Base-by-base conservation (phyloP, 257 asterid species). In the Lycium ferocissimum region DNA sequence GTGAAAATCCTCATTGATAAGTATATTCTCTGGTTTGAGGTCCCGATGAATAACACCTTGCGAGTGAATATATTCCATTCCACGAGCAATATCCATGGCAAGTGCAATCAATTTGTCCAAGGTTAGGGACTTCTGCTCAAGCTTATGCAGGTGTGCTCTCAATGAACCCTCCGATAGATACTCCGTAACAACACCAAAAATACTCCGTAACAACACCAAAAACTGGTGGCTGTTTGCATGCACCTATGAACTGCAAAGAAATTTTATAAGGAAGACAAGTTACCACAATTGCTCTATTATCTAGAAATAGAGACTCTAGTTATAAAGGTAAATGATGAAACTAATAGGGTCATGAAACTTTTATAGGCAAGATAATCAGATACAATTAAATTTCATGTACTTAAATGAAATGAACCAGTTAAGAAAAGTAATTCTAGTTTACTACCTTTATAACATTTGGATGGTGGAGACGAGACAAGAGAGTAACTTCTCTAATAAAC, bases 1-100 rank as follows among this genome's bases (percentile, higher is more conserved):
- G 79, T 84, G 93, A 69, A 91, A 90, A 86, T 93, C 92, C 54
- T 92, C 86, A 7, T 91, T 83, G 33, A 93, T 90, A 79, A 94
- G 92, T 76, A 94, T 85, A 83, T 94, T 94, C 53, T 94, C 95
- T 0, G 98, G 94, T 84, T 94, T 94, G 45, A 94, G 91, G 86
- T 94, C 98, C 85, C 95, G 87, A 58, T 94, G 98, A 66, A 94
- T 93, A 47, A 93, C 59, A 45, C 93, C 93, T 47, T 88, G 93
- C 1, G 97, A 91, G 81, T 93, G 97, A 61, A 93, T 85, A 67
- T 89, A 93, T 67, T 92, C 94, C 96, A 93, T 90, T 54, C 91
- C 97, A 72, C 90, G 87, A 35, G 97, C 92, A 78, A 93, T 88
- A 85, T 93, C 97, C 89, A 92, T 85, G 47, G 96, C 92, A 92